Base-by-base conservation (phyloP, 495 filamentous ascomycete species). In the Penicillium crystallinum region DNA sequence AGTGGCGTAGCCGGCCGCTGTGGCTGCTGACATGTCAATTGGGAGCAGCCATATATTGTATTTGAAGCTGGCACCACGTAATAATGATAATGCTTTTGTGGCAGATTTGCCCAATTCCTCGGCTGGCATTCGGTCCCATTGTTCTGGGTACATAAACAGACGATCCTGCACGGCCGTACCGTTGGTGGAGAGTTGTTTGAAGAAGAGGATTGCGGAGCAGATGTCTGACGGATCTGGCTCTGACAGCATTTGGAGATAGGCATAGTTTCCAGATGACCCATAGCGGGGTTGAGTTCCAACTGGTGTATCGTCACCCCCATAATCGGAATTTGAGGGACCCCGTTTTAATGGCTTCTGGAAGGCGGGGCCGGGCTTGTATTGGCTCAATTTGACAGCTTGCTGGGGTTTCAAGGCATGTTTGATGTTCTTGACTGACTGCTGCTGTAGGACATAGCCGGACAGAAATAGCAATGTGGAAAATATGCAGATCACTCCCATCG, bases 401-500 rank as follows among this genome's bases (percentile, higher is more conserved):
- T 59, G 72, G 0, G 79, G 76, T 41, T 74, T 77, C 21, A 89
- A 66, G 19, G 78, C 81, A 56, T 73, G 64, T 65, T 86, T 81
- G 25, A 89, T 75, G 47, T 68, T 79, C 31, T 71, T 77, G 17
- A 89, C 79, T 7, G 85, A 86, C 62, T 81, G 77, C 55, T 89
- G 86, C 54, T 89, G 86, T 21, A 88, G 70, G 11, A 85, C 71
- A 63, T 87, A 89, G 46, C 86, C 86, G 0, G 85, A 84, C 25
- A 87, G 68, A 60, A 89, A 89, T 41, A 89, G 73, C 29, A 84
- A 65, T 38, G 79, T 56, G 5, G 85, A 85, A 66, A 86, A 89
- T 34, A 81, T 63, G 56, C 78, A 77, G 47, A 84, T 61, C 38
- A 77, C 63, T n/a, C 70, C 69, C 39, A 67, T 66, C 18, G 73